Evolutionary conservation across 192 early-diverging fungal species (phyloP), one percentile per base, ranked within the genome.

Genomic region (Blastocladiella britannica): DNA sequence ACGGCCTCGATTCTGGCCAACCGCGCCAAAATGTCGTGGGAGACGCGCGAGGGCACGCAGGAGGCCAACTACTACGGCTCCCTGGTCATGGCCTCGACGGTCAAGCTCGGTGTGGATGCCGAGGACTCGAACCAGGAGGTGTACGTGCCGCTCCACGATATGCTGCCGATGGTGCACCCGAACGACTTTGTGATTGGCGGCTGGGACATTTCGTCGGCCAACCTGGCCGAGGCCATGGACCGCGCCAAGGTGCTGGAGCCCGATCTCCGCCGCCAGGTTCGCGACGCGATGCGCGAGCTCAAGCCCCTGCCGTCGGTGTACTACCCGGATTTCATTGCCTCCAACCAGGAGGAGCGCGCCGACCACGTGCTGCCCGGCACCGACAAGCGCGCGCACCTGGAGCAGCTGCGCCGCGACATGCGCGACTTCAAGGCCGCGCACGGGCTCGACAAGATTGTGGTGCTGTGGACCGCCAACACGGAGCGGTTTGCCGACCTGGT

Each of bases 391-490:
- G 89, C 79, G 56, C 91, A 98, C 64, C 70, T 93, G 28, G 94
- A 95, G 52, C 76, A 88, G 51, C 83, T 98, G 68, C 85, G 91
- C 67, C 77, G 80, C 65, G 89, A 98, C 66, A 98, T 98, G 63
- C 86, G 89, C 63, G 81, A 90, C 57, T 97, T 97, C 73, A 94
- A 95, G 83, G 72, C 72, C 58, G 61, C 70, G 62, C 86, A 98
- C 72, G 59, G 70, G 22, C 76, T 98, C 25, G 92, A 98, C 69
- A 83, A 83, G 72, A 83, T 98, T 54, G 82, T 98, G 58, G 85
- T 98, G 22, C 76, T 98, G 66, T 98, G 94, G 94, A 93, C 94
- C 26, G 94, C 94, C 72, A 98, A 95, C 80, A 98, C 94, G 28
- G 94, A 98, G 76, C 84, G 94, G 53, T 91, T 77, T 70, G 70